Conservation (phyloP, 768 basidiomycete genomes). For the Calvatia gigantea region DNA sequence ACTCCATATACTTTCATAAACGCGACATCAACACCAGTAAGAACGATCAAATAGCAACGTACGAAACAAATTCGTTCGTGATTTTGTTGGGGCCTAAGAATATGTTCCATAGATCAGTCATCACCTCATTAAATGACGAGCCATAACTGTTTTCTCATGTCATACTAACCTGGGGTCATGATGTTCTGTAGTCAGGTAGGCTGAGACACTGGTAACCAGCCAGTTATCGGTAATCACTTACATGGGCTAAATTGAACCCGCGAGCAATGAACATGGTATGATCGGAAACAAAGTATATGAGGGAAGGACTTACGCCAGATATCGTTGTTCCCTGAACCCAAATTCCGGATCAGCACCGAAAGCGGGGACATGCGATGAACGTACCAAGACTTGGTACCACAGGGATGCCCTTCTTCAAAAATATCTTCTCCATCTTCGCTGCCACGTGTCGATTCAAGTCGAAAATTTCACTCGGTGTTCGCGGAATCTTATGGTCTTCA, state of each 20-base stretch:
- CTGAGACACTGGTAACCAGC: constrained; percentile 5
- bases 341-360: constrained; percentile 1
- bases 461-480: constrained; percentile 79
- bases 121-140: background rate
- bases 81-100: constrained; percentile 61
- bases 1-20: constrained; percentile 65
- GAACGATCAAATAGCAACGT: constrained; percentile 23
- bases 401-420: constrained; percentile 65
- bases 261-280: constrained; percentile 31
- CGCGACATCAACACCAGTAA: constrained; percentile 10
- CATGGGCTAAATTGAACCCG: constrained; percentile 15
- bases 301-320: constrained; percentile 66
- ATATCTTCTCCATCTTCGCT: constrained; percentile 68
- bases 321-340: constrained; percentile 77
- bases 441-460: constrained; percentile 67
- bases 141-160: constrained; percentile 1
- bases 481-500: constrained; percentile 76
- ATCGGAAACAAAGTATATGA: background rate
- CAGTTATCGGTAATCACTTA: background rate
- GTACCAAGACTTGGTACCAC: constrained; percentile 79
- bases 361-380: background rate
- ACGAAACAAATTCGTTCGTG: constrained; percentile 69
- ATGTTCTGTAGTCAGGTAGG: constrained; percentile 49
- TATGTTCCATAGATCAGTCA: background rate
- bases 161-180: constrained; percentile 49